A percentile compares a stretch with the other conserved stretches of the same genome.
Evolutionary conservation across 2,329 filamentous ascomycete genomes (phyloP).

Genomic region (Colletotrichum sidae): DNA sequence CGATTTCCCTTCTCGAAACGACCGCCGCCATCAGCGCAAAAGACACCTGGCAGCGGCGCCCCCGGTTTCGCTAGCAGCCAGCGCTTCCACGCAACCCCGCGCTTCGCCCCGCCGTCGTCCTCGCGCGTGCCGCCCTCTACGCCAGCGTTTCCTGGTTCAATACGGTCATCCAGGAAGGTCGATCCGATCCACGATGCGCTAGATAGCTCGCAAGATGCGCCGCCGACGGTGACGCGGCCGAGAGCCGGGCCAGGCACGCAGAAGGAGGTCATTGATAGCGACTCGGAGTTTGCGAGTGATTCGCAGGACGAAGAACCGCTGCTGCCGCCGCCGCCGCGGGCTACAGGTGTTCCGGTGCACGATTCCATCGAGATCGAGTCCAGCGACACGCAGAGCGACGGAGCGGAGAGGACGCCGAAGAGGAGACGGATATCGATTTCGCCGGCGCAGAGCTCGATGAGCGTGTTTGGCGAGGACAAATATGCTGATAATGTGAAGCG

Average conservation of each 20-base stretch:
- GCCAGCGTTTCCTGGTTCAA: conserved; percentile 23
- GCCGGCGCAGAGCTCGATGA: conserved; percentile 35
- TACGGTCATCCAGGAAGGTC: conserved; percentile 41
- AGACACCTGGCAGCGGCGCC: conserved; percentile 41
- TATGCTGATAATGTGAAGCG: neutral
- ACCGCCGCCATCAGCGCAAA: conserved; percentile 47
- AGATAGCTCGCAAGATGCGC: conserved; percentile 23
- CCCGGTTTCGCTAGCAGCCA: conserved; percentile 36
- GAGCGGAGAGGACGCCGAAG: conserved; percentile 32
- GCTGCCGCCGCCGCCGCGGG: too few species aligned
- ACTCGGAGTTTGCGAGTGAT: conserved; percentile 32
- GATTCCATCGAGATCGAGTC: conserved; percentile 40
- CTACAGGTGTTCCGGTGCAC: neutral
- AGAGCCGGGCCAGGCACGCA: conserved; percentile 1
- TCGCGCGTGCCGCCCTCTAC: conserved; percentile 36
- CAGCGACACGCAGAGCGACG: conserved; percentile 21
- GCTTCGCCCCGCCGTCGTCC: conserved; percentile 50
- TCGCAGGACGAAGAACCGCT: conserved; percentile 39
- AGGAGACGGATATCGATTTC: conserved; percentile 34
- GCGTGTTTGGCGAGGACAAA: conserved; percentile 3
- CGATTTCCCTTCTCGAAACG: conserved; percentile 52
- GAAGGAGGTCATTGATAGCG: conserved; percentile 39
- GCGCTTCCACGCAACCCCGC: conserved; percentile 52
- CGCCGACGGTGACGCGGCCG: conserved; percentile 7
- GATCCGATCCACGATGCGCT: conserved; percentile 30